A percentile compares a stretch with the other conserved stretches of the same genome.
Conservation (phyloP, 345 rosid genomes). For the Populus ilicifolia region DNA sequence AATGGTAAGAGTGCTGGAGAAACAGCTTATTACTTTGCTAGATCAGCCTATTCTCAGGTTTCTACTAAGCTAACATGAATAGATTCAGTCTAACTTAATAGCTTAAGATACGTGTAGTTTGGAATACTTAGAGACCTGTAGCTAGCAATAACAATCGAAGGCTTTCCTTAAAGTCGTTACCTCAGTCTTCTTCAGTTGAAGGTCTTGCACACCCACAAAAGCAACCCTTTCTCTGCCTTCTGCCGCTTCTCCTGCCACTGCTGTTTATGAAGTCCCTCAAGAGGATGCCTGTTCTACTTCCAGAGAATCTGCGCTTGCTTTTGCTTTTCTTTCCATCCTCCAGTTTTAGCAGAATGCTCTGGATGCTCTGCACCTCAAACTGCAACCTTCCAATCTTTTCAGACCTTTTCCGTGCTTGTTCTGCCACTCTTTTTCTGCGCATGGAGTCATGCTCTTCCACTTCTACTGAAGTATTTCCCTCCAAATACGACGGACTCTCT, state of each 20-base stretch:
- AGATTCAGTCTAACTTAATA: slow-evolving; percentile 12
- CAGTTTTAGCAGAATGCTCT: slow-evolving; percentile 14
- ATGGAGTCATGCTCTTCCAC: slow-evolving; percentile 5
- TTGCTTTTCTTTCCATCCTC: slow-evolving; percentile 24
- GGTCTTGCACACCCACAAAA: slow-evolving; percentile 74
- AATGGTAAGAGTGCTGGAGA: slow-evolving; percentile 11
- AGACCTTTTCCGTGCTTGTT: slow-evolving; percentile 20
- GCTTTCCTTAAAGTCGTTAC: background rate
- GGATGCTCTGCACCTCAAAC: slow-evolving; percentile 27
- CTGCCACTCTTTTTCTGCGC: slow-evolving; percentile 15
- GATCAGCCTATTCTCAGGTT: slow-evolving; percentile 22
- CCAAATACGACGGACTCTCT: slow-evolving; percentile 11
- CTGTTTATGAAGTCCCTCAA: slow-evolving; percentile 63
- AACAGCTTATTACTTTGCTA: slow-evolving; percentile 29
- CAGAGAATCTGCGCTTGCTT: slow-evolving; percentile 30
- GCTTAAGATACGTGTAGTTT: background rate
- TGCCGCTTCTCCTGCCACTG: slow-evolving; percentile 44
- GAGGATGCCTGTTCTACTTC: slow-evolving; percentile 47
- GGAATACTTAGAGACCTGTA: slow-evolving; percentile 2
- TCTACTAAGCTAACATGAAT: slow-evolving; percentile 16
- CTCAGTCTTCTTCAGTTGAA: slow-evolving; percentile 48
- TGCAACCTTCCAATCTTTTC: slow-evolving; percentile 25
- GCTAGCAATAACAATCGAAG: background rate
- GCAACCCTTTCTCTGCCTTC: slow-evolving; percentile 51
- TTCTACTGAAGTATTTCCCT: slow-evolving; percentile 17